Evolutionary conservation across 352 stramenopile species (phyloP).

Genomic region (Pythium diclinum): DNA sequence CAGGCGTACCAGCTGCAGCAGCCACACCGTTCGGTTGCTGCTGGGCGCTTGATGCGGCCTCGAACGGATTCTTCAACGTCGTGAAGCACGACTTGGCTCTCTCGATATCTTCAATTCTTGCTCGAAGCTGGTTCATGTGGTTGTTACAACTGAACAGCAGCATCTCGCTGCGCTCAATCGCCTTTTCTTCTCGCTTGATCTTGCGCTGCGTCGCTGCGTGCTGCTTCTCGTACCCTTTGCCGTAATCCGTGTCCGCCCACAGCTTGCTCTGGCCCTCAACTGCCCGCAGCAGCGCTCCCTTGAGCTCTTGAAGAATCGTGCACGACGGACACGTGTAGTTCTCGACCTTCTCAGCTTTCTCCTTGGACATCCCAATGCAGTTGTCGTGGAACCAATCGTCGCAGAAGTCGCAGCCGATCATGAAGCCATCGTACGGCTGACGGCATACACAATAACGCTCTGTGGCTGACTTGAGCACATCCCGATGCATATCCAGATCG

Average conservation of each 20-base stretch:
- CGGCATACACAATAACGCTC: slow-evolving; percentile 90
- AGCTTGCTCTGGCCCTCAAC: slow-evolving; percentile 66
- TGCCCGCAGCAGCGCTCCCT: slow-evolving; percentile 49
- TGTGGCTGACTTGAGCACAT: slow-evolving; percentile 90
- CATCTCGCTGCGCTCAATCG: slow-evolving; percentile 77
- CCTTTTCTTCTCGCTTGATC: slow-evolving; percentile 84
- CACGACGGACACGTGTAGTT: slow-evolving; percentile 95
- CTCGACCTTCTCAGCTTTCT: slow-evolving; percentile 94
- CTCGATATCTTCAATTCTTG: slow-evolving; percentile 74
- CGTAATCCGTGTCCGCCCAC: slow-evolving; percentile 79
- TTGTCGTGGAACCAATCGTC: slow-evolving; percentile 91
- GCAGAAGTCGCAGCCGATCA: slow-evolving; percentile 88
- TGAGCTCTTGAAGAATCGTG: slow-evolving; percentile 87
- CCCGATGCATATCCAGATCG: slow-evolving; percentile 85
- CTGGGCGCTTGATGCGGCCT: slow-evolving; percentile 17
- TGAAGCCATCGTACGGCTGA: slow-evolving; percentile 87
- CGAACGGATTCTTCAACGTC: slow-evolving; percentile 30
- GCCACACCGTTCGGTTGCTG: not conserved
- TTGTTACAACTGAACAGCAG: slow-evolving; percentile 74
- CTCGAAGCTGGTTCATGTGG: slow-evolving; percentile 73
- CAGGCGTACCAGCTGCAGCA: not conserved
- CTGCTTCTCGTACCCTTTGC: slow-evolving; percentile 82
- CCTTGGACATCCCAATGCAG: slow-evolving; percentile 89
- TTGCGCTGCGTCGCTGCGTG: slow-evolving; percentile 67
- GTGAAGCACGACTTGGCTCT: slow-evolving; percentile 53